Conservation (phyloP, 495 filamentous ascomycete species). For the Hyaloscypha variabilis region DNA sequence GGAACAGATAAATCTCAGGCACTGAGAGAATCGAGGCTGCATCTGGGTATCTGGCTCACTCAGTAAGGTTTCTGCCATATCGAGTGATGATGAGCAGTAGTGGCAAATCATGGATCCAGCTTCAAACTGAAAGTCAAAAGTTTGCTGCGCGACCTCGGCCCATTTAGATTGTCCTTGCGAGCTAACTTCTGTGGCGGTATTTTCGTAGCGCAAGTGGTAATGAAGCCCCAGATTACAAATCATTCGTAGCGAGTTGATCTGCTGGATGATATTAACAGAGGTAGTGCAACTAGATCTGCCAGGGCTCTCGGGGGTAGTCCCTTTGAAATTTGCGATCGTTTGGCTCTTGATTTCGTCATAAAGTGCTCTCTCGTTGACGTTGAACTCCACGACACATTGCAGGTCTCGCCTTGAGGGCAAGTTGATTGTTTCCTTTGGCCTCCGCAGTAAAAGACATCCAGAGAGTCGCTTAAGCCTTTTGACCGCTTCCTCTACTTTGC, state of each 20-base stretch:
- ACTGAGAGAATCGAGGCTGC: slow-evolving; percentile 23
- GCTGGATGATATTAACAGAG: slow-evolving; percentile 42
- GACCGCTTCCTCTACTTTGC: slow-evolving; percentile 36
- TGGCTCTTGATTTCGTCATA: slow-evolving; percentile 33
- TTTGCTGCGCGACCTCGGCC: slow-evolving; percentile 28
- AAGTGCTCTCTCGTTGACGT: slow-evolving; percentile 30
- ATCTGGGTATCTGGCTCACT: slow-evolving; percentile 2
- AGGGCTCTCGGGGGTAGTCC: slow-evolving; percentile 13
- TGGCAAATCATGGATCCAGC: slow-evolving; percentile 16
- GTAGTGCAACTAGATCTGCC: not conserved
- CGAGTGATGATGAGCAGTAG: not conserved
- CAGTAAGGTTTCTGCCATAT: not conserved
- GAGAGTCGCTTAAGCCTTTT: slow-evolving; percentile 41
- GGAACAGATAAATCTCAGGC: slow-evolving; percentile 28
- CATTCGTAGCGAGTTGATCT: slow-evolving; percentile 43
- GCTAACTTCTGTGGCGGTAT: not conserved
- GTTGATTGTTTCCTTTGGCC: slow-evolving; percentile 38
- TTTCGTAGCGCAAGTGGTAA: slow-evolving; percentile 31
- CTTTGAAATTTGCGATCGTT: slow-evolving; percentile 32
- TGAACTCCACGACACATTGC: slow-evolving; percentile 34
- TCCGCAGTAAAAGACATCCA: slow-evolving; percentile 38
- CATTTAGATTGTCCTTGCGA: slow-evolving; percentile 18
- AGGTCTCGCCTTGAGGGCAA: slow-evolving; percentile 36
- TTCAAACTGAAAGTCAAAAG: slow-evolving; percentile 32
- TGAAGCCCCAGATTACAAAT: slow-evolving; percentile 43